Evolutionary conservation across 2,329 filamentous ascomycete genomes (phyloP).

Genomic region (Hypoxylon rubiginosum): DNA sequence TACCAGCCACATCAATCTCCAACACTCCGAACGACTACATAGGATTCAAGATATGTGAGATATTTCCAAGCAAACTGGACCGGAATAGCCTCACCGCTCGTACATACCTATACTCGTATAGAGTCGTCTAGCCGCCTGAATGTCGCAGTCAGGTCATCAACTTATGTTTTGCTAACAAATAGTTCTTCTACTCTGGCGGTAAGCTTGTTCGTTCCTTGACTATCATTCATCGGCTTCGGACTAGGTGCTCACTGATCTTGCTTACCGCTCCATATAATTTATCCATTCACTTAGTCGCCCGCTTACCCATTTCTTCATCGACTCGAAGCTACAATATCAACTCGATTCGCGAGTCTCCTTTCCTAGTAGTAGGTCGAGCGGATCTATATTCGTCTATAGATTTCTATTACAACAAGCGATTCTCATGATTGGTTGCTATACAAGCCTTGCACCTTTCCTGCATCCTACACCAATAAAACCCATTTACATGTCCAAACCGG

Average conservation of each 20-base stretch:
- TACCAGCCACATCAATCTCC: slow-evolving; percentile 16
- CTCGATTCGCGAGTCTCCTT: slow-evolving; percentile 6
- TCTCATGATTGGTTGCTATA: slow-evolving; percentile 26
- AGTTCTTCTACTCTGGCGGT: slow-evolving; percentile 8
- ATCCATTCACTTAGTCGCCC: slow-evolving; percentile 28
- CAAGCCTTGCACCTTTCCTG: slow-evolving; percentile 25
- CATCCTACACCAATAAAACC: slow-evolving; percentile 12
- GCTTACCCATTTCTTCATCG: slow-evolving; percentile 19
- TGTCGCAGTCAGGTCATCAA: neutral
- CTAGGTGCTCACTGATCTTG: slow-evolving; percentile 31
- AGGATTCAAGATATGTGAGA: slow-evolving; percentile 1
- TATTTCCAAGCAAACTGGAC: slow-evolving; percentile 4
- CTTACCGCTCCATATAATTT: slow-evolving; percentile 28
- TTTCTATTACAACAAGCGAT: slow-evolving; percentile 27
- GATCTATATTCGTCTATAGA: slow-evolving; percentile 26
- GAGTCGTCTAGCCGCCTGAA: neutral
- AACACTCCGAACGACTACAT: slow-evolving; percentile 12
- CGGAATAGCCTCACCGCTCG: slow-evolving; percentile 34
- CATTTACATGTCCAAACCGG: slow-evolving; percentile 27
- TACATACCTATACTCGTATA: slow-evolving; percentile 8
- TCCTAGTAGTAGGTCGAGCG: slow-evolving; percentile 11
- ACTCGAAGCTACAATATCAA: slow-evolving; percentile 12
- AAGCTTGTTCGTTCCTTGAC: slow-evolving; percentile 1
- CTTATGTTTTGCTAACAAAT: slow-evolving; percentile 4
- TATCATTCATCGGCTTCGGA: slow-evolving; percentile 13